A percentile compares a stretch with the other conserved stretches of the same genome.
Evolutionary conservation across 108 stramenopile genomes (phyloP).

Genomic region (Skeletonema tropicum): DNA sequence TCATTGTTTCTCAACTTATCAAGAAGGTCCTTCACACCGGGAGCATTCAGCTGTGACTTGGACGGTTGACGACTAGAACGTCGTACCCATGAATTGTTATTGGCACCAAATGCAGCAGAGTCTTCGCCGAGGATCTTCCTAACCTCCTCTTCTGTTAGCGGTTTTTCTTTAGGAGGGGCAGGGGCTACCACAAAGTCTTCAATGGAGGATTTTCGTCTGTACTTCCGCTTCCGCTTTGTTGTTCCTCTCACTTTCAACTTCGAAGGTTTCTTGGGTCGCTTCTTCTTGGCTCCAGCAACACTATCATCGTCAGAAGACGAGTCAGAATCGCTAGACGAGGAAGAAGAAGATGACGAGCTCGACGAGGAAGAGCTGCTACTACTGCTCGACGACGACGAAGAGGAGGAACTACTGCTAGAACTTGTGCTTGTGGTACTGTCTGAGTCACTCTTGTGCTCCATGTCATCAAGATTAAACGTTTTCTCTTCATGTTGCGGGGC

Average conservation of each 20-base stretch:
- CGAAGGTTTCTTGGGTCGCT: slow-evolving; percentile 16
- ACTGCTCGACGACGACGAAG: slow-evolving; percentile 28
- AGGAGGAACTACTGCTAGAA: slow-evolving; percentile 18
- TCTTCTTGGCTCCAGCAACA: neutral
- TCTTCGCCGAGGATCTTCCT: slow-evolving; percentile 47
- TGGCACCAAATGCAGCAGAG: slow-evolving; percentile 31
- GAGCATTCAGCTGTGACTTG: slow-evolving; percentile 61
- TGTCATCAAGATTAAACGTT: neutral
- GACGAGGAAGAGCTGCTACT: slow-evolving; percentile 26
- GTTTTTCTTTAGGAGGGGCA: slow-evolving; percentile 40
- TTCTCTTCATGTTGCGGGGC: neutral
- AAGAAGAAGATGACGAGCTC: slow-evolving; percentile 39
- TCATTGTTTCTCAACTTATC: slow-evolving; percentile 80
- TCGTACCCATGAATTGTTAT: slow-evolving; percentile 67
- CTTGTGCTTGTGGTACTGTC: slow-evolving; percentile 16
- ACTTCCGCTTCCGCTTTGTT: slow-evolving; percentile 6
- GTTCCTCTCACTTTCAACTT: slow-evolving; percentile 20
- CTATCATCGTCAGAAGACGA: slow-evolving; percentile 31
- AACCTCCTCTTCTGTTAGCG: slow-evolving; percentile 40
- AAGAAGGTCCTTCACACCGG: slow-evolving; percentile 62
- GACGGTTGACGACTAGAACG: slow-evolving; percentile 85
- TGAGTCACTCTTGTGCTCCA: slow-evolving; percentile 19
- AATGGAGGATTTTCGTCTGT: slow-evolving; percentile 35
- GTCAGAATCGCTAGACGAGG: slow-evolving; percentile 34
- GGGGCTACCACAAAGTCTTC: slow-evolving; percentile 35